A percentile compares a stretch with the other conserved stretches of the same genome.
Evolutionary conservation across 345 rosid genomes (phyloP).

Genomic region (Pugionium cornutum): DNA sequence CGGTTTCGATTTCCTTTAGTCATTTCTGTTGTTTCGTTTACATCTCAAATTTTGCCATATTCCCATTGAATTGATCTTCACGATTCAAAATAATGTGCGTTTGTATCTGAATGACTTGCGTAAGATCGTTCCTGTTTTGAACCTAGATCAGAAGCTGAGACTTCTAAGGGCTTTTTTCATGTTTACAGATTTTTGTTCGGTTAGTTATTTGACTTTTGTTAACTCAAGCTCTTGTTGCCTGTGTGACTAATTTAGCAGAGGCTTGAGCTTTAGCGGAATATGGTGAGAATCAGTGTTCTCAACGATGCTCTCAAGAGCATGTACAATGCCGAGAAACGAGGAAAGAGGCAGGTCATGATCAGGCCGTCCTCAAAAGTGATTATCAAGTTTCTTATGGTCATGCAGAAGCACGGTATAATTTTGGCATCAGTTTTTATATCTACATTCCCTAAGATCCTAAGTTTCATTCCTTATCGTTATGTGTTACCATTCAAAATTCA

Average conservation of each 20-base stretch:
- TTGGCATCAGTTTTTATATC: not conserved
- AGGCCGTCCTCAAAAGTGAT: constrained; percentile 42
- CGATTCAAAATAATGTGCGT: not conserved
- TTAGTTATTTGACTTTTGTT: not conserved
- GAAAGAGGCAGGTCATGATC: constrained; percentile 45
- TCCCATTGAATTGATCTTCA: not conserved
- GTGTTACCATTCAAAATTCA: not conserved
- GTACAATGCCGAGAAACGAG: constrained; percentile 43
- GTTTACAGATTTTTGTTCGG: not conserved
- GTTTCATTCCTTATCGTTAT: not conserved
- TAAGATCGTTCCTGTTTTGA: not conserved
- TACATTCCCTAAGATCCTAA: not conserved
- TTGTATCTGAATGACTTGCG: not conserved
- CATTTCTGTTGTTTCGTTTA: not conserved
- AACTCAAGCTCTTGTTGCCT: not conserved
- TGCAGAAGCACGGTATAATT: constrained; percentile 41
- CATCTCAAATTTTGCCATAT: not conserved
- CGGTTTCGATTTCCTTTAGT: not conserved
- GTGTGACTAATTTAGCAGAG: constrained; percentile 13
- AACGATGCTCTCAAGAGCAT: constrained; percentile 45
- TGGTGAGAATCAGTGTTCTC: constrained; percentile 43
- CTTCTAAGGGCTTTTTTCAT: not conserved
- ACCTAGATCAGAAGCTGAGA: not conserved
- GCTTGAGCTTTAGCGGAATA: constrained; percentile 21
- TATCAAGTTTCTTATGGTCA: constrained; percentile 43